A percentile compares a stretch with the other conserved stretches of the same genome.
phyloP scores from a whole-genome alignment of 768 basidiomycete genomes.

The Lenzites betulinus region DNA sequence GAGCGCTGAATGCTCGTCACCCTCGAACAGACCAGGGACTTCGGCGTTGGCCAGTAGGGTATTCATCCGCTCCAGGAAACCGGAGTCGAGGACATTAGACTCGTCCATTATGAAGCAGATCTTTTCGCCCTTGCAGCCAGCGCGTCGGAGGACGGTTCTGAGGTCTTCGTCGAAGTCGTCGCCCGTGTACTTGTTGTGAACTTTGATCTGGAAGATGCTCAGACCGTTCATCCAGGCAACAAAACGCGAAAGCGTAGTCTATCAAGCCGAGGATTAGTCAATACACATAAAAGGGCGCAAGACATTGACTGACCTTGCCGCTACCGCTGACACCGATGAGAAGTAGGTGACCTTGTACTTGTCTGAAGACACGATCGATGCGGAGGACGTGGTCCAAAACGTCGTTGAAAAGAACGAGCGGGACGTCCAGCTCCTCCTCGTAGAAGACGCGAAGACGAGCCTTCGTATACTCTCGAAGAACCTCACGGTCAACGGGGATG shows the following conservation, averaged over 20 bases:
- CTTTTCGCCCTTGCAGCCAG: constrained; percentile 98
- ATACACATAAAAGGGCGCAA: not conserved
- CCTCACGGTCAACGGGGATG: constrained; percentile 91
- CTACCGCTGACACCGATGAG: constrained; percentile 98
- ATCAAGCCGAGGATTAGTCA: constrained; percentile 21
- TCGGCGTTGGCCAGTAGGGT: constrained; percentile 99
- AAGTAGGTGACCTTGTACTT: constrained; percentile 94
- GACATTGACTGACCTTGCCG: constrained; percentile 73
- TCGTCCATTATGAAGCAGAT: constrained; percentile 99
- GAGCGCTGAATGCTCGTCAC: constrained; percentile 96
- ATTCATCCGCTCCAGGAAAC: constrained; percentile 99
- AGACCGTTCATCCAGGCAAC: constrained; percentile 99
- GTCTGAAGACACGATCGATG: constrained; percentile 98
- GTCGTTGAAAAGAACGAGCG: constrained; percentile 97
- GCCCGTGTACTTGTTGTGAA: constrained; percentile 98
- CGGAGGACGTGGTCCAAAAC: constrained; percentile 97
- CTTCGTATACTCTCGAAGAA: constrained; percentile 93
- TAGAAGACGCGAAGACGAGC: constrained; percentile 97
- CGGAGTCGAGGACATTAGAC: constrained; percentile 98
- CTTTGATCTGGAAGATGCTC: constrained; percentile 99
- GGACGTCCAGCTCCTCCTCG: constrained; percentile 98
- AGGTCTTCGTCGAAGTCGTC: constrained; percentile 99
- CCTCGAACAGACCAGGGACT: constrained; percentile 99
- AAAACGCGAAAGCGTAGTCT: constrained; percentile 98
- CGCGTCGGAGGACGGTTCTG: constrained; percentile 88